Percentiles rank a stretch among this genome's conserved stretches.
These are phyloP conservation scores for Neopestalotiopsis sp. DNA, from an alignment of 2,329 filamentous ascomycete genomes.

Conservation along the genomic window DNA sequence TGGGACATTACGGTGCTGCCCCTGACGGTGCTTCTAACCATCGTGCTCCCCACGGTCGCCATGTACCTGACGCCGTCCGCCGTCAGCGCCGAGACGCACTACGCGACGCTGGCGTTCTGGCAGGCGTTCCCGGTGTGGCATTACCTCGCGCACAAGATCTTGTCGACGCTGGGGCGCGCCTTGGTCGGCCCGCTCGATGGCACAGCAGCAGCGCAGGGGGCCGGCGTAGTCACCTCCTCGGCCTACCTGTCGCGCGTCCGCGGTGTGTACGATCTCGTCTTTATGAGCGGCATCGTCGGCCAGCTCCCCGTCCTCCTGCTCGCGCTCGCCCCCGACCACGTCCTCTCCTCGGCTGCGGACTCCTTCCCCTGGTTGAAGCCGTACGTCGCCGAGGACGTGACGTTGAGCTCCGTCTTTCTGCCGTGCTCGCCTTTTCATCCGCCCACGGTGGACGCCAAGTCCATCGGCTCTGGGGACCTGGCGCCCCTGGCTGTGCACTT, in stretches of 20 bases:
- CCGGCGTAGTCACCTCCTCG: conserved; percentile 28
- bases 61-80: conserved; percentile 30
- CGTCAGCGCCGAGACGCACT: conserved; percentile 31
- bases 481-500: conserved; percentile 30
- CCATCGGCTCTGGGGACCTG: conserved; percentile 30
- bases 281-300: conserved; percentile 27
- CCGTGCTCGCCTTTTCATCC: conserved; percentile 23
- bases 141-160: background rate
- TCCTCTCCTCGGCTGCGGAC: conserved; percentile 24
- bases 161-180: background rate
- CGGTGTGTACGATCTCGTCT: conserved; percentile 34
- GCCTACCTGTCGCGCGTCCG: conserved; percentile 11
- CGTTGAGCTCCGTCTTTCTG: conserved; percentile 31
- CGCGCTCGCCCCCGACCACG: conserved; percentile 25
- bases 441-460: conserved; percentile 25
- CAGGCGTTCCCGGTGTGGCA: conserved; percentile 23
- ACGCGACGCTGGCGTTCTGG: conserved; percentile 35
- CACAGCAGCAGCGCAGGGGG: conserved; percentile 24
- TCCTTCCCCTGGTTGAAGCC: conserved; percentile 25
- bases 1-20: conserved; percentile 37
- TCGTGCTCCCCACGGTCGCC: conserved; percentile 31
- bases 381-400: conserved; percentile 27
- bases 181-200: conserved; percentile 30
- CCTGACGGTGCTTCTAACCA: conserved; percentile 30
- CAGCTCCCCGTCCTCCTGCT: conserved; percentile 32